Evolutionary conservation across 2,329 filamentous ascomycete species (phyloP), one percentile per base, ranked within the genome.

Genomic region (Teratosphaeria gauchensis): DNA sequence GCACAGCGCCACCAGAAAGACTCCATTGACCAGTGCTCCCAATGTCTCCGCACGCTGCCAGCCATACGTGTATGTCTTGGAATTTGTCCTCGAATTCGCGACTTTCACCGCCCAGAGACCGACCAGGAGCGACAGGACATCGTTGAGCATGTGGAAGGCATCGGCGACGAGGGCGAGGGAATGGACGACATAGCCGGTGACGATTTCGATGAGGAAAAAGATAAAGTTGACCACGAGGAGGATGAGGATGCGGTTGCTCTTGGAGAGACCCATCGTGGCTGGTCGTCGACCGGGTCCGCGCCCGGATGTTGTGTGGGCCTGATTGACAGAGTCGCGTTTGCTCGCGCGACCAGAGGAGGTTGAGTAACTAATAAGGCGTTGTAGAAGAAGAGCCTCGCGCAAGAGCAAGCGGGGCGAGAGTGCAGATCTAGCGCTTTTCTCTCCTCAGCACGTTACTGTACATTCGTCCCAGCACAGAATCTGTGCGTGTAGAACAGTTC

Each of bases 101-200:
- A 95, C 89, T 62, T 87, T 89, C 57, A 99, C 94, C 56, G 94
- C 94, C 92, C 94, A 99, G 48, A 97, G 76, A 64, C 94, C 94
- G 62, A 99, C 92, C 58, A 87, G 82, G 14, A 99, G 79, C 1
- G 94, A 97, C 61, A 99, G 87, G 67, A 99, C 94, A 83, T 99
- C 94, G 78, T 99, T 99, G 61, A 99, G 81, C 94, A 99, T 99
- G 77, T 99, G 94, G 75, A 99, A 99, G 61, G 94, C 91, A 78
- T 99, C 94, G 57, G 94, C 94, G 71, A 95, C 91, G 60, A 99
- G 82, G 42, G 94, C 94, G 66, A 99, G 83, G 19, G 94, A 97
- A 71, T 92, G 87, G 61, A 95, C 90, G 63, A 87, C 78, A 78
- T 96, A 90, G 62, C 94, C 92, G 62, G 88, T 85, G 59, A 88